Evolutionary conservation across 1,284 basidiomycete genomes (phyloP).

Genomic region (Melampsora larici-populina): DNA sequence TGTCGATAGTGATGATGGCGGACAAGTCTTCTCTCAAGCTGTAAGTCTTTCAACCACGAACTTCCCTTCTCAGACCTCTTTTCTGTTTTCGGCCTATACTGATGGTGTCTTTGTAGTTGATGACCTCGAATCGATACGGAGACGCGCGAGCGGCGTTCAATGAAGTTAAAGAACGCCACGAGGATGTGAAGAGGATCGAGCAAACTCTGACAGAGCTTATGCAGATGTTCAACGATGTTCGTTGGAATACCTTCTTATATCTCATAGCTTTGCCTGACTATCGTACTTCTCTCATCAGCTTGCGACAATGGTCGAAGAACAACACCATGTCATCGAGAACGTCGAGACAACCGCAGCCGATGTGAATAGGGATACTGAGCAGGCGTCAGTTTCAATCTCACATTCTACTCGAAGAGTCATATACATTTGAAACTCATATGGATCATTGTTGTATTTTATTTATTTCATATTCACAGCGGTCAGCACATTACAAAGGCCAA

Average conservation of each 20-base stretch:
- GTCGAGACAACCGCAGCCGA: conserved; percentile 65
- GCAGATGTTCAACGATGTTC: conserved; percentile 81
- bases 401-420: not conserved
- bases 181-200: conserved; percentile 83
- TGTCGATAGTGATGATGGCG: conserved; percentile 69
- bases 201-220: conserved; percentile 80
- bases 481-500: conserved; percentile 70
- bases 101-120: conserved; percentile 60
- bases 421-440: not conserved
- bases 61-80: not conserved
- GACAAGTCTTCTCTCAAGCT: conserved; percentile 81
- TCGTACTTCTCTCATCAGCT: conserved; percentile 60
- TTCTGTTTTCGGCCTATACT: not conserved
- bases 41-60: conserved; percentile 57
- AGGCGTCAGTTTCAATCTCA: conserved; percentile 61
- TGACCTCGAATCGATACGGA: conserved; percentile 76
- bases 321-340: conserved; percentile 47
- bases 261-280: not conserved
- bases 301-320: conserved; percentile 67
- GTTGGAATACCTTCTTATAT: conserved; percentile 48
- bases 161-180: conserved; percentile 86
- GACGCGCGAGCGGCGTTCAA: conserved; percentile 77
- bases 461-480: conserved; percentile 56
- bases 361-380: conserved; percentile 67
- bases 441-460: not conserved